Base-by-base conservation (phyloP, 257 asterid species). In the Lycium ferocissimum region DNA sequence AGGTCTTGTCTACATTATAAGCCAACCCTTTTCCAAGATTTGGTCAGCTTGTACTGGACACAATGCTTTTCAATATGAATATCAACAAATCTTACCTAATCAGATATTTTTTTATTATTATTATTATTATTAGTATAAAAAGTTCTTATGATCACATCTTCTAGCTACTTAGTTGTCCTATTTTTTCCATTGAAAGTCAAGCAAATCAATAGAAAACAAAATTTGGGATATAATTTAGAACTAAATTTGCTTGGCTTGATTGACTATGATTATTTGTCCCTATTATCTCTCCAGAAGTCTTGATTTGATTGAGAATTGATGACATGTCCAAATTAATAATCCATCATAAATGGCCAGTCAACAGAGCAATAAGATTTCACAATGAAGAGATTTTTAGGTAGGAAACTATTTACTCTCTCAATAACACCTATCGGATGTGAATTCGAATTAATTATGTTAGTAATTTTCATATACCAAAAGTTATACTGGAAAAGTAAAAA, bases 1-100 rank as follows among this genome's bases (percentile, higher is more conserved):
- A 85, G 80, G 86, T 84, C 83, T 91, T 88, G 88, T 87, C 87
- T 88, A 65, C 87, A 79, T 87, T 87, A 66, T 87, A 90, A 53
- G 83, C 83, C 80, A 87, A 80, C 12, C 88, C 80, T 82, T 87
- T 88, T 78, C 82, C 59, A 86, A 85, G 83, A 83, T 85, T 87
- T 89, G 82, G 85, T 87, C 84, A 76, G 61, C 85, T 79, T 54
- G 83, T 43, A 81, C 43, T 81, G 20, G 82, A 79, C 20, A 79
- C 56, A 40, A 9, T 58, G 57, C 45, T 81, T 86, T 88, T 53
- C 81, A 12, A 37, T 5, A 61, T 85, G 79, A 78, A 84, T 80
- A 83, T 67, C 83, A 85, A 82, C 63, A 79, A 88, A 84, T 88
- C 88, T 59, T 83, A 80, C 86, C 90, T 80, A 86, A 85, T 71